phyloP scores from a whole-genome alignment of 306 rosid genomes.

The Biancaea sappan region DNA sequence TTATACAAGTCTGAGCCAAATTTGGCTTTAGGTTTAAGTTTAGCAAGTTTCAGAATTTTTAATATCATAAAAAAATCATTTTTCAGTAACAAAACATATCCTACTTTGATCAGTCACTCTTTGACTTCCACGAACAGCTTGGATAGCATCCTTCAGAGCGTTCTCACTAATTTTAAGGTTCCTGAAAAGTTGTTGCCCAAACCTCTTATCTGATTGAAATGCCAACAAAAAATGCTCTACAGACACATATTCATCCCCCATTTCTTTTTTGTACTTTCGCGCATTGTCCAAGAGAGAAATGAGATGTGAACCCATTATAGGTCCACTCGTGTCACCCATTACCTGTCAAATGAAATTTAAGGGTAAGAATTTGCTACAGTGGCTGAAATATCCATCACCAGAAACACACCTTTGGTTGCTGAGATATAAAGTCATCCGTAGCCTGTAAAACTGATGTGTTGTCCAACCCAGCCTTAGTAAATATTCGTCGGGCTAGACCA shows the following conservation, averaged over 20 bases:
- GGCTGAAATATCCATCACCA: conserved; percentile 14
- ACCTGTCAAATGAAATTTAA: conserved; percentile 51
- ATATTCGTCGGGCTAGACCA: conserved; percentile 86
- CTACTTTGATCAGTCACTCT: conserved; percentile 91
- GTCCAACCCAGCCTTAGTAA: conserved; percentile 90
- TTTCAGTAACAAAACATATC: conserved; percentile 18
- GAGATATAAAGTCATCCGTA: conserved; percentile 75
- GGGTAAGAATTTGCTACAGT: conserved; percentile 16
- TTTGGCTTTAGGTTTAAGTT: conserved; percentile 11
- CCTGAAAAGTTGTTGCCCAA: conserved; percentile 85
- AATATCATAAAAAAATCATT: conserved; percentile 24
- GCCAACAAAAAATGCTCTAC: conserved; percentile 91
- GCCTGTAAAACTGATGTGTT: conserved; percentile 90
- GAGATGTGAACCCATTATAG: conserved; percentile 65
- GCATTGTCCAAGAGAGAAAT: conserved; percentile 63
- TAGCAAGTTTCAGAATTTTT: conserved; percentile 3
- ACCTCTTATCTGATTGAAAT: conserved; percentile 67
- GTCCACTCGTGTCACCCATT: conserved; percentile 81
- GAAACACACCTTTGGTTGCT: conserved; percentile 75
- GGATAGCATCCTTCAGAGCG: conserved; percentile 80
- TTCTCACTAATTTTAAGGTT: conserved; percentile 70
- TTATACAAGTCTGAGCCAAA: background rate
- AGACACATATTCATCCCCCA: conserved; percentile 85
- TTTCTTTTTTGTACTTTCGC: conserved; percentile 65
- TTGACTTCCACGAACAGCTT: conserved; percentile 87